These are phyloP conservation scores for Funneliformis caledonium DNA, from an alignment of 371 early-diverging fungal genomes.

Conservation along the genomic window DNA sequence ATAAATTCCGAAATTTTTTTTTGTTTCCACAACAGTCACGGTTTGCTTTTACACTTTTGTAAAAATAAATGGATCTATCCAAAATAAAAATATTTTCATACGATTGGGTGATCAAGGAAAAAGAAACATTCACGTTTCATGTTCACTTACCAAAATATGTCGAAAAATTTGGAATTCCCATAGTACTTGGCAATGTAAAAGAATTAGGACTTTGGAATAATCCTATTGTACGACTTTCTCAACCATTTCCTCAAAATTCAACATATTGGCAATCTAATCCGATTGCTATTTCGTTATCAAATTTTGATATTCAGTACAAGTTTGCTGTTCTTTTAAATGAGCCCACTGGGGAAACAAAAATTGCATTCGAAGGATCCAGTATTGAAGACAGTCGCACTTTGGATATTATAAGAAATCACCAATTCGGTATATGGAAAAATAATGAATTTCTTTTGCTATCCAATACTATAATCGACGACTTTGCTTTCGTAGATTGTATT, in stretches of 20 bases:
- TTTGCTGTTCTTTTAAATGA: not conserved
- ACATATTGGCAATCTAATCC: constrained; percentile 16
- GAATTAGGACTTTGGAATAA: constrained; percentile 10
- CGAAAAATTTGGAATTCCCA: not conserved
- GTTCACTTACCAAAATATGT: not conserved
- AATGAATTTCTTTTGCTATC: too few relatives aligned
- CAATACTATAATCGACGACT: not conserved
- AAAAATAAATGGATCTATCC: too few relatives aligned
- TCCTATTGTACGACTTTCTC: not conserved
- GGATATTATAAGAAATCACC: not conserved
- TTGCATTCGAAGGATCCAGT: not conserved
- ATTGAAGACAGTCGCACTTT: not conserved
- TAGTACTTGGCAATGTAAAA: not conserved
- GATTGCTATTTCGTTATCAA: not conserved
- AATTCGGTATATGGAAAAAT: constrained; percentile 2
- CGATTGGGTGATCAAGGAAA: not conserved
- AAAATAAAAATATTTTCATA: too few relatives aligned
- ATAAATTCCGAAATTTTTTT: too few relatives aligned
- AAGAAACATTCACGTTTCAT: not conserved
- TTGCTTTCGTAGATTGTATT: not conserved
- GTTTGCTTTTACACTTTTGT: too few relatives aligned
- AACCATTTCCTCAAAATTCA: not conserved
- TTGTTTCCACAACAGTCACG: too few relatives aligned
- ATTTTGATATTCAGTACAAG: not conserved
- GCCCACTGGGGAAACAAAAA: not conserved